Conservation (phyloP, 371 early-diverging fungal species). For the Zychaea mexicana region DNA sequence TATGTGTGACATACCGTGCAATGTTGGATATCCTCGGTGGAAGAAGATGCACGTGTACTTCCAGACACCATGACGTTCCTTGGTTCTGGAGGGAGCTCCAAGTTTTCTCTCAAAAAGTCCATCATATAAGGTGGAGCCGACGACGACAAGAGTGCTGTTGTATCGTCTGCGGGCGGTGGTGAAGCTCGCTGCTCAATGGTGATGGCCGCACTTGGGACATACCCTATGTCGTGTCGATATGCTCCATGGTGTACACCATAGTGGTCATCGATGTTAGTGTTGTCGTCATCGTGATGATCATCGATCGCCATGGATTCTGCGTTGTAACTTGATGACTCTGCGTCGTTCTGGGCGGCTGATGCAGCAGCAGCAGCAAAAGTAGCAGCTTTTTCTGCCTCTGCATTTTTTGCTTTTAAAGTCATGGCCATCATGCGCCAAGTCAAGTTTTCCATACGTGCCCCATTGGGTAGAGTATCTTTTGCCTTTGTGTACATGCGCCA, state of each 20-base stretch:
- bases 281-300: neutral
- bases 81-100: slow-evolving; percentile 2
- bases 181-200: slow-evolving; percentile 13
- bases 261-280: no score
- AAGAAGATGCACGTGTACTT: slow-evolving; percentile 12
- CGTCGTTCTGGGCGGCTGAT: neutral
- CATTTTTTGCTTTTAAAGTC: slow-evolving; percentile 48
- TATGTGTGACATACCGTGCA: slow-evolving; percentile 10
- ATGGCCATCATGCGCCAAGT: slow-evolving; percentile 77
- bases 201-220: neutral
- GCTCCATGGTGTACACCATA: neutral
- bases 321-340: neutral
- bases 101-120: slow-evolving; percentile 16
- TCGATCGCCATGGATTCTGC: slow-evolving; percentile 9
- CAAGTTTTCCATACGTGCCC: slow-evolving; percentile 66
- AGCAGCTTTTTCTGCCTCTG: slow-evolving; percentile 8
- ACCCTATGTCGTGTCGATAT: neutral
- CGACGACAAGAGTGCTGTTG: slow-evolving; percentile 23
- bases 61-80: slow-evolving; percentile 16
- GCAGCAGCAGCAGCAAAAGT: neutral
- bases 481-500: slow-evolving; percentile 74
- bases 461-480: slow-evolving; percentile 67
- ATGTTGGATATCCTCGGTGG: slow-evolving; percentile 1
- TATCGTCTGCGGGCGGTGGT: slow-evolving; percentile 30
- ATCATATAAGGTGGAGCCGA: slow-evolving; percentile 28